Base-by-base conservation (phyloP, 768 basidiomycete species). In the Russula sp. region DNA sequence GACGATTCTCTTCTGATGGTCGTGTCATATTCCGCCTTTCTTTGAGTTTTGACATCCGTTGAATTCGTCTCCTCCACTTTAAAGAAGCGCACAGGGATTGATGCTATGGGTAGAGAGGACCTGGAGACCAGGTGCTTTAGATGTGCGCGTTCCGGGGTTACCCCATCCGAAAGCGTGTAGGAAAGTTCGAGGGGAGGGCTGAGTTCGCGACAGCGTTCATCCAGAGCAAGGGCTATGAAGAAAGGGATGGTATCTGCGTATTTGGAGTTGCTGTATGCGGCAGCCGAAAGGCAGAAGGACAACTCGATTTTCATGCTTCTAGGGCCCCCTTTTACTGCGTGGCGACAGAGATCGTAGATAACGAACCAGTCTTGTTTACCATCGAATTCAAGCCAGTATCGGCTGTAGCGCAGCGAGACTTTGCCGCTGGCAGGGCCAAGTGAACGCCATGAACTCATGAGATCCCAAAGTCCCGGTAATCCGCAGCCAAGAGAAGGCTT, bases 311-410 rank as follows among this genome's bases (percentile, higher is more conserved):
- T 59, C 42, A 26, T 36, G 16, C 30, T 52, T 36, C 42, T 28
- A 38, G 7, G 42, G 42, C 46, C 38, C 28, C 8, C 20, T 1
- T 13, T 5, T 30, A 49, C 20, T 9, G 32, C 50, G 4, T 13
- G 34, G 20, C 57, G 52, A 42, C 57, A 64, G 42, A 64, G 57
- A 6, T 59, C 9, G 44, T 59, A 64, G 9, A 64, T 54, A n/a
- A 14, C 8, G 8, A 64, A 13, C 63, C 63, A 64, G 53, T 64
- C 63, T 24, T 14, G 18, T 22, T 11, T 14, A 28, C 34, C 63
- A 30, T 64, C 51, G 6, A 59, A 59, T 14, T 64, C 51, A 14
- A 64, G 63, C 63, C 63, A 63, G 20, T 59, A 58, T 30, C 24
- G 63, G 48, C 57, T 63, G 42, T 63, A 63, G 32, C 44, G 22